Base-by-base conservation (phyloP, 768 basidiomycete species). In the Phylloporus rhodoxanthus region DNA sequence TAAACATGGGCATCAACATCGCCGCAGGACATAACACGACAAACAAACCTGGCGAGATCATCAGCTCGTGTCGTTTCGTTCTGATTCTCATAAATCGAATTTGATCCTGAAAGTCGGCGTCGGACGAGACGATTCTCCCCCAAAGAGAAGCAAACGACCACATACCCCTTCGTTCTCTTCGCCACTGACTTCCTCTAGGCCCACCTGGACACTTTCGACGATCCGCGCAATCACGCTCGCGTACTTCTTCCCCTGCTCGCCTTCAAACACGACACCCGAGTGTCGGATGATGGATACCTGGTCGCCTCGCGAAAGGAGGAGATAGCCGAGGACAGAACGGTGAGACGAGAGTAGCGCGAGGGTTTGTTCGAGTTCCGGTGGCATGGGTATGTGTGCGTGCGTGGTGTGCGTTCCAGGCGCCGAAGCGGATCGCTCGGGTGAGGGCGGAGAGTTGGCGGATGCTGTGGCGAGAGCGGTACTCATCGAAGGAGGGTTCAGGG, bases 21-120 rank as follows among this genome's bases (percentile, higher is more conserved):
- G 4, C 15, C 10, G 37, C 28, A 37, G 37, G 8, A 10, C n/a
- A 36, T 25, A 20, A n/a, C 13, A 30, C 20, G n/a, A 29, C 20
- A 38, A 43, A 70, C 84, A 25, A 46, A 91, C 93, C 88, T 49
- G 93, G 93, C 2, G 93, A 90, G 52, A 96, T 92, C 85, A 96
- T 88, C 50, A 96, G 73, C 62, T 95, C 93, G 65, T 96, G 93
- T 45, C 87, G 78, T 63, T 81, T 89, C 51, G 93, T 95, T 43
- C 93, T 80, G 70, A 95, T 91, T 50, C 92, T 74, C 80, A 96
- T 82, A 60, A 95, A 90, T 52, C 81, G 79, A 39, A 95, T 75
- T 21, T 90, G 85, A 63, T 94, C 92, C 91, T 94, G 6, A 21
- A 20, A 21, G 19, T 36, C 1, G 17, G 34, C 4, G 29, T 25